These are phyloP conservation scores for Crucihimalaya himalaica DNA, from an alignment of 345 rosid species.

Conservation along the genomic window DNA sequence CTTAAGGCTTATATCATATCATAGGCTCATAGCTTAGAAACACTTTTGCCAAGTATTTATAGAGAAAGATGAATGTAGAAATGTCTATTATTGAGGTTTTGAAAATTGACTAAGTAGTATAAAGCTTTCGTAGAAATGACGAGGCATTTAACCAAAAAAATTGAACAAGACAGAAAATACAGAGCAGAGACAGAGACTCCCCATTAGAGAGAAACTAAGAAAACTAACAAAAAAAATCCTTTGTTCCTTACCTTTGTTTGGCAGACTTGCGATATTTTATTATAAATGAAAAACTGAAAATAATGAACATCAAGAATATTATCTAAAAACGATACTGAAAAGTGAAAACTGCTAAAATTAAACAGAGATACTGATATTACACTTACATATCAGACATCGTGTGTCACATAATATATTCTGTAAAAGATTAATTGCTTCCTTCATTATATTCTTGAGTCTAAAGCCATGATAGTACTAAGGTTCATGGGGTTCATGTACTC, in stretches of 20 bases:
- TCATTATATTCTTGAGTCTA: conserved; percentile 43
- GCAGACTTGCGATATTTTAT: not conserved
- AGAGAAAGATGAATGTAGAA: not conserved
- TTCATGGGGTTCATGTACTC: conserved; percentile 75
- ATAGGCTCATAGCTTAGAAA: not conserved
- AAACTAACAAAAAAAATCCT: not conserved
- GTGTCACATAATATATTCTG: not conserved
- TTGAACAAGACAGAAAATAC: not conserved
- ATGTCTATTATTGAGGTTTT: not conserved
- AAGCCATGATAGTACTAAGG: conserved; percentile 57
- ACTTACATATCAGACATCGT: conserved; percentile 8
- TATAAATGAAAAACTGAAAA: not conserved
- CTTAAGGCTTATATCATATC: too few species aligned
- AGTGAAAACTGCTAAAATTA: not conserved
- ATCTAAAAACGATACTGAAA: not conserved
- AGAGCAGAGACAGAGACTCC: not conserved
- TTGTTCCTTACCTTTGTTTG: not conserved
- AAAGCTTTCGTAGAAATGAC: not conserved
- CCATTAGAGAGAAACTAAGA: not conserved
- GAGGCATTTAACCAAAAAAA: not conserved
- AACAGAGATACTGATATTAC: not conserved
- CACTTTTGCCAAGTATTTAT: not conserved
- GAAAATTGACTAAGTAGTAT: not conserved
- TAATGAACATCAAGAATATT: not conserved
- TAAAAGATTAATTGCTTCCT: not conserved